phyloP scores from a whole-genome alignment of 129 eudicot species.

The Helianthus annuus region HanXRQr2.0-SUNRISE NC_035442.2:127091177-127091676 shows the following conservation, averaged over 20 bases:
- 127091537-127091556: slow-evolving; percentile 61
- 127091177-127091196: neutral
- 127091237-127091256: slow-evolving; percentile 43
- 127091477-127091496: slow-evolving; percentile 72
- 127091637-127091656: slow-evolving; percentile 88
- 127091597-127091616: slow-evolving; percentile 76
- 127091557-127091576: slow-evolving; percentile 95
- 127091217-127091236: slow-evolving; percentile 9
- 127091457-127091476: slow-evolving; percentile 69
- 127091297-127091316: slow-evolving; percentile 84
- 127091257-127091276: slow-evolving; percentile 84
- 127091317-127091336: slow-evolving; percentile 84
- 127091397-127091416: slow-evolving; percentile 83
- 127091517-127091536: slow-evolving; percentile 58
- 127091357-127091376: slow-evolving; percentile 76
- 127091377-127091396: slow-evolving; percentile 73
- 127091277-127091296: slow-evolving; percentile 68
- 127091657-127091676: slow-evolving; percentile 29
- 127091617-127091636: slow-evolving; percentile 97
- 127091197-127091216: neutral
- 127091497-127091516: slow-evolving; percentile 90
- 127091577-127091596: slow-evolving; percentile 87
- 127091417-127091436: slow-evolving; percentile 59
- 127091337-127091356: slow-evolving; percentile 45
- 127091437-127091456: slow-evolving; percentile 61